phyloP scores from a whole-genome alignment of 306 rosid species.

The Prosopis cineraria region DNA sequence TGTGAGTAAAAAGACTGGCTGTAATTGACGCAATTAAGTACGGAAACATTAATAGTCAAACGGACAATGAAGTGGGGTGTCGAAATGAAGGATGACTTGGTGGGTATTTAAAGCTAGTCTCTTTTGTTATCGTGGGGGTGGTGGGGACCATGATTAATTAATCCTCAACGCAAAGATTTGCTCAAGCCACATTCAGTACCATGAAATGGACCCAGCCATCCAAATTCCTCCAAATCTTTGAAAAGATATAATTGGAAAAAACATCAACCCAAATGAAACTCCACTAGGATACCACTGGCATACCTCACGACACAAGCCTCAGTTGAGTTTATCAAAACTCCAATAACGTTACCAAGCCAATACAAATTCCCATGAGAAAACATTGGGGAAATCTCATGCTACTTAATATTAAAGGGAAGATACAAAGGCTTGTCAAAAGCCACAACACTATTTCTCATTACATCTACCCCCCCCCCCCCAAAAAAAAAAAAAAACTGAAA shows the following conservation, averaged over 20 bases:
- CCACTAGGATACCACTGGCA: neutral
- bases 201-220: neutral
- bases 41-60: neutral
- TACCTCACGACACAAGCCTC: neutral
- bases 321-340: too few species aligned
- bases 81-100: neutral
- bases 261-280: neutral
- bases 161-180: neutral
- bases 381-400: slow-evolving; percentile 43
- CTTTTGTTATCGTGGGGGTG: neutral
- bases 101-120: slow-evolving; percentile 8
- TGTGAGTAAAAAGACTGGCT: neutral
- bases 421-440: slow-evolving; percentile 46
- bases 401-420: slow-evolving; percentile 42
- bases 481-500: too few species aligned
- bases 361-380: slow-evolving; percentile 49
- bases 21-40: neutral
- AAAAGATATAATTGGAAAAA: neutral
- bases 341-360: too few species aligned
- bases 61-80: neutral
- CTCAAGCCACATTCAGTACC: slow-evolving; percentile 6
- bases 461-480: too few species aligned
- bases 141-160: slow-evolving; percentile 25
- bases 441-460: slow-evolving; percentile 3
- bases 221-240: neutral